phyloP scores from a whole-genome alignment of 768 basidiomycete species.

The Favolaschia claudopus region DNA sequence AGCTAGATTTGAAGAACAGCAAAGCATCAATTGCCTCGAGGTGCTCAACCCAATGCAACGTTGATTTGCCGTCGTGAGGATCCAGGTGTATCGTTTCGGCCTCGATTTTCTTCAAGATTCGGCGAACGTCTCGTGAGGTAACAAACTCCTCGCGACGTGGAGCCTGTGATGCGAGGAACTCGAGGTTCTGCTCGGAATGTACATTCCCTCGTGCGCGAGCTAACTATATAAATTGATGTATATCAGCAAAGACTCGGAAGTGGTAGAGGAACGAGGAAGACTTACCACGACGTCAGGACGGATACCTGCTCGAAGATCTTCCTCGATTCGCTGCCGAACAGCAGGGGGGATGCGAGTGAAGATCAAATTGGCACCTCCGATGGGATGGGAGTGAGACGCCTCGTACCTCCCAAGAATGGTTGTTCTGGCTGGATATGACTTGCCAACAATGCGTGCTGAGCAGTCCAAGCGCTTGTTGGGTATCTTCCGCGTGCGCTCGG shows the following conservation, averaged over 20 bases:
- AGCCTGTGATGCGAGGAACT: not conserved
- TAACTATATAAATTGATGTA: not conserved
- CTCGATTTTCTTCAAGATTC: slow-evolving; percentile 18
- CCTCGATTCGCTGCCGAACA: not conserved
- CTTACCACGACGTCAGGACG: not conserved
- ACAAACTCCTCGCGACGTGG: slow-evolving; percentile 8
- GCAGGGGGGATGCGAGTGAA: not conserved
- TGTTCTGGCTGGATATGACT: not conserved
- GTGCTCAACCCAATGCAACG: slow-evolving; percentile 9
- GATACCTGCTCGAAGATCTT: not conserved
- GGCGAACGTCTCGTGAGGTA: not conserved
- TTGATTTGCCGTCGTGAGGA: slow-evolving; percentile 16
- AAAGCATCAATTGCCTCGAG: not conserved
- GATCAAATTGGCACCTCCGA: not conserved
- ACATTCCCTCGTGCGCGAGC: not conserved
- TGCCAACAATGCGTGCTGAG: not conserved
- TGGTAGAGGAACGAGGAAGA: not conserved
- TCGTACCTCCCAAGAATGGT: slow-evolving; percentile 9
- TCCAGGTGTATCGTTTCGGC: slow-evolving; percentile 16
- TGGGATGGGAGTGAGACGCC: not conserved
- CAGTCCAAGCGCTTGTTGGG: not conserved
- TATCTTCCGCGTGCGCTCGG: not conserved
- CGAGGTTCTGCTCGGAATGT: not conserved
- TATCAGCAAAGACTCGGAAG: no score
- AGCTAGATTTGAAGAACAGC: slow-evolving; percentile 17